phyloP scores from a whole-genome alignment of 2,329 filamentous ascomycete genomes.

The Curvularia eragrostidis region DNA sequence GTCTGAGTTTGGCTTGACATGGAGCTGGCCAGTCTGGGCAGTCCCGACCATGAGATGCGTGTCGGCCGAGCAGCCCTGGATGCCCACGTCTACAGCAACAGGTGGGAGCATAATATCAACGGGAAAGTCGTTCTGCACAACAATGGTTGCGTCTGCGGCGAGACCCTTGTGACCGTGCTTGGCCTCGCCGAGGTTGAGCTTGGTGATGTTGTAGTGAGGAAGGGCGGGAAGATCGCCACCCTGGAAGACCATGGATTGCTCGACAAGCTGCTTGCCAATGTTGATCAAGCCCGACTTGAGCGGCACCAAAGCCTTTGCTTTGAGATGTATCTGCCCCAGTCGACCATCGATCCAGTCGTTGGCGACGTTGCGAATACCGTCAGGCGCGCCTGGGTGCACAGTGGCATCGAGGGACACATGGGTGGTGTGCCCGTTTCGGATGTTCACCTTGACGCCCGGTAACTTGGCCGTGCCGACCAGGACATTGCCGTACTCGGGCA shows the following conservation, averaged over 20 bases:
- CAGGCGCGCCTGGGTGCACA: constrained; percentile 75
- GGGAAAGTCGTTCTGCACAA: constrained; percentile 77
- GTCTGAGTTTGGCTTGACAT: constrained; percentile 71
- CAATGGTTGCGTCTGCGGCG: constrained; percentile 78
- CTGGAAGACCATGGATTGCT: constrained; percentile 79
- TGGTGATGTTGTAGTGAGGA: constrained; percentile 82
- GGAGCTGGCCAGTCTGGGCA: constrained; percentile 70
- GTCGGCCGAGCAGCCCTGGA: constrained; percentile 79
- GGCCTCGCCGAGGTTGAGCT: constrained; percentile 79
- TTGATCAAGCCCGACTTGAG: constrained; percentile 81
- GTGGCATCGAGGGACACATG: constrained; percentile 80
- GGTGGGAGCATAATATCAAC: constrained; percentile 77
- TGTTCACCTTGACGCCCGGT: constrained; percentile 75
- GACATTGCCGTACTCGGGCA: constrained; percentile 82
- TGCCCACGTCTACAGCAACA: constrained; percentile 82
- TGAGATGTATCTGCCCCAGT: constrained; percentile 72
- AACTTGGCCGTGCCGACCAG: constrained; percentile 78
- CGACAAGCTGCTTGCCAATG: constrained; percentile 77
- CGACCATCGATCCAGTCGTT: constrained; percentile 88
- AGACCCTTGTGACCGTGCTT: constrained; percentile 67
- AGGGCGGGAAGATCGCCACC: constrained; percentile 74
- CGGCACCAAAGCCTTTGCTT: constrained; percentile 74
- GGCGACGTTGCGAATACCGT: constrained; percentile 78
- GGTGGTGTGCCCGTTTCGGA: constrained; percentile 79
- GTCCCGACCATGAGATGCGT: constrained; percentile 80